phyloP scores from a whole-genome alignment of 768 basidiomycete genomes.

The Podaxis carcinomalis region DNA sequence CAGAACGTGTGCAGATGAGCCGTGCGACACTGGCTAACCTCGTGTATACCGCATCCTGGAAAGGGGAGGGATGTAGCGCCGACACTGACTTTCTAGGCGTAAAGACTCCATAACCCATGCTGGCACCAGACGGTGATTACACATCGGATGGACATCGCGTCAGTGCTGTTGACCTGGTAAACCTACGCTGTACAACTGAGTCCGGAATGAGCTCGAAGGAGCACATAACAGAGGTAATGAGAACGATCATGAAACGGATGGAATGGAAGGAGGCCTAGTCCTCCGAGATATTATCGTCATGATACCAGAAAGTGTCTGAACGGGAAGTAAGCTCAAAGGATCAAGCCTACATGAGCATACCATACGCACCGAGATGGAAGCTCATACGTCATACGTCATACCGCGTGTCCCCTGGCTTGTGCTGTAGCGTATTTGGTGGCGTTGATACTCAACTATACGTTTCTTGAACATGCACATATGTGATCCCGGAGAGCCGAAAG shows the following conservation, averaged over 20 bases:
- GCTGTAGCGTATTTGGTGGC: neutral
- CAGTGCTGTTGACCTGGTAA: too few relatives aligned
- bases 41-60: too few relatives aligned
- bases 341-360: neutral
- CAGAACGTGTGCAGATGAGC: too few relatives aligned
- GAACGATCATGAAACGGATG: neutral
- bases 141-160: too few relatives aligned
- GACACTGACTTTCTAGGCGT: too few relatives aligned
- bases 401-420: neutral
- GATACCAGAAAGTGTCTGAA: neutral
- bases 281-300: neutral
- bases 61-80: too few relatives aligned
- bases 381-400: slow-evolving; percentile 6
- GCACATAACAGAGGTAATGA: neutral
- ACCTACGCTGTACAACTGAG: neutral
- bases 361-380: neutral
- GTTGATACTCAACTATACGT: neutral
- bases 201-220: neutral
- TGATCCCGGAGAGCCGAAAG: neutral
- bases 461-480: neutral
- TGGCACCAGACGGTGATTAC: too few relatives aligned
- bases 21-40: too few relatives aligned
- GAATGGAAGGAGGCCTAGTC: neutral
- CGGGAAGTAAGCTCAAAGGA: neutral
- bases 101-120: too few relatives aligned